Evolutionary conservation across 1,284 basidiomycete species (phyloP).

Genomic region (Hymenochaete sp.): DNA sequence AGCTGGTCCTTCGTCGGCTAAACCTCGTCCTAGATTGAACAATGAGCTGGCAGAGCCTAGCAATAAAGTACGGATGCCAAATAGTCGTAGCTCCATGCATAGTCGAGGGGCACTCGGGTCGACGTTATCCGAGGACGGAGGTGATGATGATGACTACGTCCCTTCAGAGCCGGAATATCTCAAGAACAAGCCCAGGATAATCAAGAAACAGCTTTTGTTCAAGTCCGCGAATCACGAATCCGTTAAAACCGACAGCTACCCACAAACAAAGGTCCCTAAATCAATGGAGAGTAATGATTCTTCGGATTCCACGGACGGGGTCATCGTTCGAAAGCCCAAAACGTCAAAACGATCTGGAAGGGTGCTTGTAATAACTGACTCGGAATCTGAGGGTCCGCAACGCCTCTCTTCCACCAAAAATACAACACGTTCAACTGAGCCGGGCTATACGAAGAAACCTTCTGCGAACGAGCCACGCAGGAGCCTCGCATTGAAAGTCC

Average conservation of each 20-base stretch:
- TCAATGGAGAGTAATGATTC: neutral
- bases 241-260: neutral
- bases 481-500: too few species aligned
- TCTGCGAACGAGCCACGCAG: too few species aligned
- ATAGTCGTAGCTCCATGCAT: too few species aligned
- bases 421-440: too few species aligned
- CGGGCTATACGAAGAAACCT: too few species aligned
- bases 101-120: too few species aligned
- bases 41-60: too few species aligned
- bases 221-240: neutral
- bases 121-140: slow-evolving; percentile 11
- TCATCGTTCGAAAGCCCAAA: neutral
- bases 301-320: neutral
- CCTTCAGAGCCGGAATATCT: neutral
- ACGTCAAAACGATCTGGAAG: slow-evolving; percentile 9
- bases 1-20: neutral
- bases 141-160: slow-evolving; percentile 11
- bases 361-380: slow-evolving; percentile 4
- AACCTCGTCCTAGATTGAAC: too few species aligned
- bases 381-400: too few species aligned
- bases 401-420: too few species aligned
- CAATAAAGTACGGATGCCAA: too few species aligned
- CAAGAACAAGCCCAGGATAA: slow-evolving; percentile 1
- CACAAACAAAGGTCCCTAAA: neutral
- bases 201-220: neutral